These are phyloP conservation scores for Corchorus capsularis DNA, from an alignment of 345 rosid species.

Conservation along the genomic window DNA sequence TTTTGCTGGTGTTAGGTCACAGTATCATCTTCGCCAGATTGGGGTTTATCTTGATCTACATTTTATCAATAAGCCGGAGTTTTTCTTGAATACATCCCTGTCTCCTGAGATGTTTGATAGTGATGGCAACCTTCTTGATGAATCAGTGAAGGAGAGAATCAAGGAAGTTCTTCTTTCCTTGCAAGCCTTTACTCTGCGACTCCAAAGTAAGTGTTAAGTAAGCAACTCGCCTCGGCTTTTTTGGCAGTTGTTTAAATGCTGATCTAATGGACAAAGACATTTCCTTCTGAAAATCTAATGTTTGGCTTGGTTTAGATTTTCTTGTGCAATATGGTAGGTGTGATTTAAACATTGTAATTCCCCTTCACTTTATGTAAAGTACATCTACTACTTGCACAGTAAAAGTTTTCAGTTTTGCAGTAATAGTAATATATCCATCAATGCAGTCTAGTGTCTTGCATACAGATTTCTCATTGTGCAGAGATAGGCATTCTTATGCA, in stretches of 20 bases:
- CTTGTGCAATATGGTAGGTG: not conserved
- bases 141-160: conserved; percentile 44
- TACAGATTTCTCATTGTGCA: not conserved
- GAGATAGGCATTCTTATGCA: not conserved
- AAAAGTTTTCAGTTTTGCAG: not conserved
- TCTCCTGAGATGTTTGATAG: conserved; percentile 79
- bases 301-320: not conserved
- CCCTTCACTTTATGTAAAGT: not conserved
- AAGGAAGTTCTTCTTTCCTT: conserved; percentile 60
- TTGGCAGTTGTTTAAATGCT: not conserved
- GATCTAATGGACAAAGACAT: not conserved
- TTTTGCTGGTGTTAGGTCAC: conserved; percentile 61
- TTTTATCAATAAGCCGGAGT: conserved; percentile 87
- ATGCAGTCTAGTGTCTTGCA: not conserved
- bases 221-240: not conserved
- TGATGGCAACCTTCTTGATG: conserved; percentile 68
- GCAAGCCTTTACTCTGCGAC: conserved; percentile 56
- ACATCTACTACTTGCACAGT: not conserved
- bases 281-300: not conserved
- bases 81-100: conserved; percentile 64
- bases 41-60: conserved; percentile 84
- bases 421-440: conserved; percentile 2
- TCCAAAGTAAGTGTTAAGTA: conserved; percentile 38
- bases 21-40: conserved; percentile 80
- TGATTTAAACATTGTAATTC: conserved; percentile 1